Conservation (phyloP, 2,329 filamentous ascomycete species). For the Clarireedia monteithiana region DNA sequence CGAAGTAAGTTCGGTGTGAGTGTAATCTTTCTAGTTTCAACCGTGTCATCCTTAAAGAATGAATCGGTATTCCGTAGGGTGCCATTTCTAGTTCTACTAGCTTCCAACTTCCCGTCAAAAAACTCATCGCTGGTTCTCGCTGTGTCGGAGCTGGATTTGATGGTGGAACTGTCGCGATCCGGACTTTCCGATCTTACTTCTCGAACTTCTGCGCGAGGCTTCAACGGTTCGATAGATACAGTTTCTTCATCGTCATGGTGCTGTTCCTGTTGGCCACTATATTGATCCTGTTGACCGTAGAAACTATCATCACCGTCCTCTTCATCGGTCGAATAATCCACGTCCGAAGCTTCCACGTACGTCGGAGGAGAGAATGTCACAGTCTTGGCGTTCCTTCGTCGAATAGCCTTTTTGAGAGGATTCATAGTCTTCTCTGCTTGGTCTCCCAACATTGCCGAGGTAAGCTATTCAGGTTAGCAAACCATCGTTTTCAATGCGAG, state of each 20-base stretch:
- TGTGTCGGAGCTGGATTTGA: conserved; percentile 30
- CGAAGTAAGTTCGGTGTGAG: conserved; percentile 87
- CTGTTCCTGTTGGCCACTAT: conserved; percentile 36
- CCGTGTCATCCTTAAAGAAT: conserved; percentile 93
- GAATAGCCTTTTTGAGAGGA: conserved; percentile 65
- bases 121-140: conserved; percentile 58
- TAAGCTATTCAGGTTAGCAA: conserved; percentile 40
- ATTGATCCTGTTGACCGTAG: conserved; percentile 40
- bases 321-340: conserved; percentile 62
- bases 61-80: conserved; percentile 89
- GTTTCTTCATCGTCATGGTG: conserved; percentile 31
- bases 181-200: conserved; percentile 22
- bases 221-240: conserved; percentile 30
- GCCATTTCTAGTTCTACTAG: conserved; percentile 70
- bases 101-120: conserved; percentile 45
- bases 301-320: conserved; percentile 44
- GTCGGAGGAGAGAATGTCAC: conserved; percentile 65
- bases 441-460: conserved; percentile 64
- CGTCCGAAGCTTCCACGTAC: conserved; percentile 65
- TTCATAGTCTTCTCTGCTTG: conserved; percentile 66
- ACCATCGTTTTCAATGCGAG: conserved; percentile 5
- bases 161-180: conserved; percentile 13
- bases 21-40: conserved; percentile 95
- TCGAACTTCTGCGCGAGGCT: conserved; percentile 33
- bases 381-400: conserved; percentile 61